A percentile compares a stretch with the other conserved stretches of the same genome.
phyloP scores from a whole-genome alignment of 371 early-diverging fungal genomes.

The Apophysomyces elegans region DNA sequence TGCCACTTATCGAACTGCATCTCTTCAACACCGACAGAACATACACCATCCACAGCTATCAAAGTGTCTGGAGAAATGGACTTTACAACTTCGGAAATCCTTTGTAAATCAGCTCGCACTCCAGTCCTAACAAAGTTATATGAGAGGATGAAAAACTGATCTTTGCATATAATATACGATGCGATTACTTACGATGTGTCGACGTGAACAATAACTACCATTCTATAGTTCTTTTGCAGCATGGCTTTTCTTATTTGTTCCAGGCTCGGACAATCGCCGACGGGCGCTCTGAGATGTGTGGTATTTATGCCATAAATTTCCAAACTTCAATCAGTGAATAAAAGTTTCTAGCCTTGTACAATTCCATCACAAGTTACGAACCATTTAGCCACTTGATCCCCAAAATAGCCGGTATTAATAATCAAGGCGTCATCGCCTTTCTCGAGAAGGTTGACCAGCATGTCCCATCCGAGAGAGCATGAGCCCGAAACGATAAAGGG shows the following conservation, averaged over 20 bases:
- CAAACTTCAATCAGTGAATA: constrained; percentile 55
- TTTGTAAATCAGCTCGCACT: constrained; percentile 83
- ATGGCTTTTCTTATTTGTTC: constrained; percentile 59
- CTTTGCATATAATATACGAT: too few relatives aligned
- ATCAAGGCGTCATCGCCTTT: constrained; percentile 88
- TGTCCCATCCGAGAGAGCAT: constrained; percentile 96
- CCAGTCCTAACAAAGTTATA: constrained; percentile 62
- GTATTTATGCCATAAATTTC: constrained; percentile 88
- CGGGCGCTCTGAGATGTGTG: constrained; percentile 69
- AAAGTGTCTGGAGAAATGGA: constrained; percentile 86
- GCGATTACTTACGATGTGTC: constrained; percentile 82
- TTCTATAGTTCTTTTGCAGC: constrained; percentile 71
- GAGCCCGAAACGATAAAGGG: constrained; percentile 95
- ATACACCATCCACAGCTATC: constrained; percentile 95
- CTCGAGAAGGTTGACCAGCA: constrained; percentile 90
- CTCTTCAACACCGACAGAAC: constrained; percentile 93
- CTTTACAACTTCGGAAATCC: constrained; percentile 75
- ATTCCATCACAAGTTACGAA: constrained; percentile 29
- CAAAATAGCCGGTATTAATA: constrained; percentile 94
- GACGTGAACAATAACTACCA: constrained; percentile 93
- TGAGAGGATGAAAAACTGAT: neutral
- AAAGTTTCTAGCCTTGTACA: too few relatives aligned
- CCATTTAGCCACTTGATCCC: constrained; percentile 94
- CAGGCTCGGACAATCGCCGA: constrained; percentile 73
- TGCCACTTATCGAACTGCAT: constrained; percentile 93